Base-by-base conservation (phyloP, 2,329 filamentous ascomycete genomes). In the Paecilomyces niveus region DNA sequence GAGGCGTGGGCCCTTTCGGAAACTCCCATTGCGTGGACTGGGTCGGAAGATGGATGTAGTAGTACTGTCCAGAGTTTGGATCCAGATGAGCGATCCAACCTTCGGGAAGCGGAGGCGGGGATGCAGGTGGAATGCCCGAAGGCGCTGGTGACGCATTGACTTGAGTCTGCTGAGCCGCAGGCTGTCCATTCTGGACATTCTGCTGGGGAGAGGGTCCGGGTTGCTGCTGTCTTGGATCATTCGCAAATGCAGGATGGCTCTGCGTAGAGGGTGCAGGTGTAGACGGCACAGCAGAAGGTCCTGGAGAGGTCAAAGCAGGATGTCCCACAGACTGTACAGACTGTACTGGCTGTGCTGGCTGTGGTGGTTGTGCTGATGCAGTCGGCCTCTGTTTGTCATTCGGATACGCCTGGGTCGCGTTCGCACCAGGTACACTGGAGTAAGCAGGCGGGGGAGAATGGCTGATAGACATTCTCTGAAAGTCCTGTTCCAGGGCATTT, bases 21-120 rank as follows among this genome's bases (percentile, higher is more conserved):
- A 97, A 97, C 69, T 99, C 94, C 94, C 94, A 99, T 71, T 99
- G 94, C 0, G 94, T 99, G 2, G 92, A 91, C 71, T 97, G 94
- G 0, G 90, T 92, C 1, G 92, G 89, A 31, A 99, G 82, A 72
- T 99, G 94, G 60, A 99, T 99, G 70, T 99, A 99, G 74, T 99
- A 99, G 75, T 97, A 99, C 70, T 97, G 93, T 1, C 94, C 94
- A 1, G 93, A 97, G 70, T 89, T 96, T 64, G 91, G 89, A 71
- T 99, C 94, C 3, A 97, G 81, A 72, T 97, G 94, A 21, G 94
- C 91, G 68, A 99, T 97, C 94, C 94, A 99, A 33, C 94, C 94
- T 76, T 99, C 94, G 5, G 94, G 94, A 15, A 99, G 81, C 2
- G 93, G 94, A 22, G 94, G 94, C 32, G 94, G 94, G 15, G 92